Base-by-base conservation (phyloP, 2,329 filamentous ascomycete species). In the Stachybotrys elegans region DNA sequence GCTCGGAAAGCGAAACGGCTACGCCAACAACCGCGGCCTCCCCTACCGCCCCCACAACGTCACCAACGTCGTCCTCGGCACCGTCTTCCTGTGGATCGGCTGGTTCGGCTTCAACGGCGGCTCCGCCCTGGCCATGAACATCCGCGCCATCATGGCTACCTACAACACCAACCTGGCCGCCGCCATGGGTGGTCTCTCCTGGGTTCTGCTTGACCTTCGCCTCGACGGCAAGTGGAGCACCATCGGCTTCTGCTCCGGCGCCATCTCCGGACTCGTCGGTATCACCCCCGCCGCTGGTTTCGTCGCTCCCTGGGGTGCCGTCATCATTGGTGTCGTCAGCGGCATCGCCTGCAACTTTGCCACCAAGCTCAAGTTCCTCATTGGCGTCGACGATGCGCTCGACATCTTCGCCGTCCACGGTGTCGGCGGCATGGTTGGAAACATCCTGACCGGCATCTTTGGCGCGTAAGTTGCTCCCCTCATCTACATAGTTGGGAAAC, bases 21-120 rank as follows among this genome's bases (percentile, higher is more conserved):
- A 85, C 66, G 74, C 66, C 55, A 77, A 74, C 55, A 73, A 76
- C 41, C 73, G 81, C 48, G 77, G 80, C 36, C 76, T 82, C 4
- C 79, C 81, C 4, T 84, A 84, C 69, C 76, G 79, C 23, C 83
- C 84, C 8, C 85, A 89, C 65, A 88, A 86, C 58, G 82, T 86
- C 36, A 86, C 84, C 46, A 74, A 86, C 54, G 81, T 88, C 51
- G 81, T 88, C 39, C 72, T 89, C 38, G 85, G 86, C 19, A 88
- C 86, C 4, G 77, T 84, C 21, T 78, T 85, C 65, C 76, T 95
- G 40, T 96, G 91, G 91, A 87, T 95, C 37, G 90, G 91, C 46
- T 96, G 90, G 91, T 93, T 95, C 62, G 91, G 91, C 40, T 96
- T 96, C 79, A 96, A 95, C 66, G 90, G 88, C 43, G 91, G 91